Conservation (phyloP, 768 basidiomycete genomes). For the Asterophora lycoperdoides region DNA sequence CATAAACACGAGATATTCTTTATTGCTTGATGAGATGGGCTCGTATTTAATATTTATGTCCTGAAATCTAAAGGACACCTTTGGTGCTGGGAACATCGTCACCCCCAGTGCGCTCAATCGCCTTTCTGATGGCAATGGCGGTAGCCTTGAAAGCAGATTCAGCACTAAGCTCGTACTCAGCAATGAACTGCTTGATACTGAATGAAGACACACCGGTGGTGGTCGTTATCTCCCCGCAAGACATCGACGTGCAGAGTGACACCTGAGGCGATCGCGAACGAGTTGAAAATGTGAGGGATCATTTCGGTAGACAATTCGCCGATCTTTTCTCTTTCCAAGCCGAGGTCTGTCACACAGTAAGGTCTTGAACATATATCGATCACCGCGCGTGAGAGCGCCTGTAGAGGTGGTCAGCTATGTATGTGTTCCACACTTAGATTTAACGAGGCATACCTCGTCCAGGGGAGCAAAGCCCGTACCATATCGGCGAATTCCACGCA, state of each 20-base stretch:
- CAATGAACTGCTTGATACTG: neutral
- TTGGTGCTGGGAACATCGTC: slow-evolving; percentile 95
- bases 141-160: slow-evolving; percentile 99
- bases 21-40: neutral
- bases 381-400: slow-evolving; percentile 94
- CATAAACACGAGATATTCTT: slow-evolving; percentile 8
- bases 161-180: slow-evolving; percentile 47
- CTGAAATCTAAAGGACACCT: slow-evolving; percentile 61
- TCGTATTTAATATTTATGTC: neutral
- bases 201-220: slow-evolving; percentile 70
- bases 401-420: neutral
- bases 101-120: slow-evolving; percentile 86
- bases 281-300: slow-evolving; percentile 97
- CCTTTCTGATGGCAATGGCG: slow-evolving; percentile 91
- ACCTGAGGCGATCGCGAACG: slow-evolving; percentile 95
- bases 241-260: slow-evolving; percentile 94
- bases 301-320: slow-evolving; percentile 97
- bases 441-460: slow-evolving; percentile 68
- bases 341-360: slow-evolving; percentile 90
- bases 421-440: neutral
- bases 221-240: slow-evolving; percentile 93
- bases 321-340: slow-evolving; percentile 83
- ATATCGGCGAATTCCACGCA: slow-evolving; percentile 90
- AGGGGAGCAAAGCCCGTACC: slow-evolving; percentile 96
- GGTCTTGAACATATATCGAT: slow-evolving; percentile 98